A percentile compares a stretch with the other conserved stretches of the same genome.
Conservation (phyloP, 371 early-diverging fungal species). For the Mucor saturninus region DNA sequence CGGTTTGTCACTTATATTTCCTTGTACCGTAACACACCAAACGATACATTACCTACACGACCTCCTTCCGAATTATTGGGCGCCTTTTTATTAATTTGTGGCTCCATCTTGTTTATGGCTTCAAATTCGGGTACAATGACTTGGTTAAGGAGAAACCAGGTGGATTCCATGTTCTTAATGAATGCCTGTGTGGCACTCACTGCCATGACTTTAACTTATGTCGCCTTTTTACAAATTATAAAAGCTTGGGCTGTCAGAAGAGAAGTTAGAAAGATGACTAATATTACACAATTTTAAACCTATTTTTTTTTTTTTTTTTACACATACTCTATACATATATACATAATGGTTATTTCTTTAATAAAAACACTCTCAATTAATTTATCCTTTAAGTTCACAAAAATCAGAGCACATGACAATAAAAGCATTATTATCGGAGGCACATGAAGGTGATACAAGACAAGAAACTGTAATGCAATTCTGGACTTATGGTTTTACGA, state of each 20-base stretch:
- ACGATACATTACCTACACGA: constrained; percentile 31
- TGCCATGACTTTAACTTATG: constrained; percentile 45
- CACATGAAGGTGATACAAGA: too few relatives aligned
- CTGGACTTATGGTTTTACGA: too few relatives aligned
- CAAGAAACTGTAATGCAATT: too few relatives aligned
- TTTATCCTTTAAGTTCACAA: too few relatives aligned
- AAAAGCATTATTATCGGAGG: too few relatives aligned
- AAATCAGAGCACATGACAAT: too few relatives aligned
- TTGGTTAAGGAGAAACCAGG: constrained; percentile 47
- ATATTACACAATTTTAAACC: not conserved
- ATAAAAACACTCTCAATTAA: too few relatives aligned
- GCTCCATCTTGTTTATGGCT: constrained; percentile 58
- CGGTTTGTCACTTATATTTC: constrained; percentile 55
- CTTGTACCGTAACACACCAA: constrained; percentile 39
- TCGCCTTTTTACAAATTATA: constrained; percentile 39
- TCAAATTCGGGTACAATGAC: constrained; percentile 53
- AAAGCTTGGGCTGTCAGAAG: constrained; percentile 54
- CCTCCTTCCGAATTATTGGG: constrained; percentile 52
- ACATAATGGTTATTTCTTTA: too few relatives aligned
- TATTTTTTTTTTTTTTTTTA: too few relatives aligned
- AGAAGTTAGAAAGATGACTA: constrained; percentile 31
- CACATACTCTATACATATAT: too few relatives aligned
- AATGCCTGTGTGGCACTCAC: constrained; percentile 52
- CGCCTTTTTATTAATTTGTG: constrained; percentile 49
- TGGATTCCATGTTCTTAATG: constrained; percentile 57